Base-by-base conservation (phyloP, 73 alveolate genomes). In the Tetrahymena malaccensis region DNA sequence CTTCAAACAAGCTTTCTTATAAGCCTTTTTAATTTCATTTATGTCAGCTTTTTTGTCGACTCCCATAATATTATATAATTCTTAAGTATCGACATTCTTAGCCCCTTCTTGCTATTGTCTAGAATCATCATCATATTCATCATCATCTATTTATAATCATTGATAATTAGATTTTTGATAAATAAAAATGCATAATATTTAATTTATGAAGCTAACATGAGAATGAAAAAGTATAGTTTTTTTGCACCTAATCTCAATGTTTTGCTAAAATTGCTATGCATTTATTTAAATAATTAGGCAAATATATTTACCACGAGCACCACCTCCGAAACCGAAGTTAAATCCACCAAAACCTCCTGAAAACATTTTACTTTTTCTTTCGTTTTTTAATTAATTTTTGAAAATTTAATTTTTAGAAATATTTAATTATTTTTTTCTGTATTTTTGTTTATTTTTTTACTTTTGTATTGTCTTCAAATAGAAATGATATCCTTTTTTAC, bases 11-110 rank as follows among this genome's bases (percentile, higher is more conserved):
- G 97, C 85, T 96, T 98, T 98, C 89, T 98, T 96, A 97, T 95
- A 99, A 19, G 99, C 99, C 95, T 98, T 98, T 93, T 96, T 98
- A 89, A 99, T 98, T 25, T 99, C 99, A 93, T 98, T 99, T 70
- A 96, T 94, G 21, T 70, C 89, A n/a, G 89, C 34, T 70, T 70
- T 70, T 33, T 70, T 70, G 37, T 70, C 89, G 17, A 70, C 89
- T 27, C 89, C 89, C 34, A 70, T 70, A 70, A 70, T 25, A 31
- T 70, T 70, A 31, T 70, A 70, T 70, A 70, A 70, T 70, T 70
- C 89, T n/a, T 70, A 70, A 22, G 89, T 70, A 70, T 70, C 89
- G 17, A 70, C 89, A 0, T 70, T 12, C 89, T 70, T 70, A 17
- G 25, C 22, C 4, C 37, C 19, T 70, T 70, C 40, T 70, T 70